Base-by-base conservation (phyloP, 1,284 basidiomycete species). In the Apiotrichum montevideense region DNA sequence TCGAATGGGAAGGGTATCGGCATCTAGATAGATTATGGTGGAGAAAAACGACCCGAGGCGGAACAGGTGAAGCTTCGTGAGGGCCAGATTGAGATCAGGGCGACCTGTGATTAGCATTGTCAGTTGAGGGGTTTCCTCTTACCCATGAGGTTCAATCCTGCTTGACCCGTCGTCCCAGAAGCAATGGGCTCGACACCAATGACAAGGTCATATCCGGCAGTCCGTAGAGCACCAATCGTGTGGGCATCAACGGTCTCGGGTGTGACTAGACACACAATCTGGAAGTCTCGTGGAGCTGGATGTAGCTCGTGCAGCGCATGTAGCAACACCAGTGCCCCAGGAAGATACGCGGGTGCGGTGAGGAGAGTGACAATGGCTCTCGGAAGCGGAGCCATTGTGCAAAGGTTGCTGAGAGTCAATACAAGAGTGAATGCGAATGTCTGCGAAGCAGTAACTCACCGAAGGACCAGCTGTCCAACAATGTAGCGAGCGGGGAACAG, bases 41-140 rank as follows among this genome's bases (percentile, higher is more conserved):
- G 84, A 80, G 77, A 88, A 98, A 56, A 73, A 64, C 67, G 88
- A 85, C 21, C 83, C 84, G 63, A 98, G 84, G 58, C 95, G 89
- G 76, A 97, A 97, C 63, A 90, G 82, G 76, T 98, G 95, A 54
- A 98, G 79, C 77, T 98, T 98, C 56, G 95, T 97, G 76, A 98
- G 84, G 66, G 93, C 90, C 61, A 87, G 85, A 70, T 85, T 84
- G 56, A 98, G 85, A 78, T 98, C 94, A 32, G 86, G 90, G 56
- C 95, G 91, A 66, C 93, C 93, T 96, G 3, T 54, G 43, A 46
- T 58, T 47, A 58, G 59, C n/a, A 55, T 13, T 7, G 47, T 43
- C 34, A 52, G 46, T 37, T 29, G 13, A 21, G 89, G 91, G 67
- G 11, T 6, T 4, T 34, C 80, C 87, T 78, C 71, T 74, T 69